Evolutionary conservation across 768 basidiomycete species (phyloP).

Genomic region (Tricholoma matsutake): DNA sequence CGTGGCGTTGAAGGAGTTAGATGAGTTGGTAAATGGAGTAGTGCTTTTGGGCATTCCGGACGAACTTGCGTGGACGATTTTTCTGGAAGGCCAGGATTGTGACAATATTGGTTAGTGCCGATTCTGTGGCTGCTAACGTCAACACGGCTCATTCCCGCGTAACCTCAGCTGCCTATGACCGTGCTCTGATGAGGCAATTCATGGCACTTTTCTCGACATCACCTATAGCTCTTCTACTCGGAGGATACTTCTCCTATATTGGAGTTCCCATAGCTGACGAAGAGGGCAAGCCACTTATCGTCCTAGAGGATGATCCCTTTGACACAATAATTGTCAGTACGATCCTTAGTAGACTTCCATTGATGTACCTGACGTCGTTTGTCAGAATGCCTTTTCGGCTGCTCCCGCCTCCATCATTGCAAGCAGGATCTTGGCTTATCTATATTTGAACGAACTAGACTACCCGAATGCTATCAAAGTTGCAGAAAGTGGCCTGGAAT

Average conservation of each 20-base stretch:
- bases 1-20: constrained; percentile 55
- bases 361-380: constrained; percentile 4
- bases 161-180: constrained; percentile 59
- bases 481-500: constrained; percentile 66
- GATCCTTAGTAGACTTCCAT: neutral
- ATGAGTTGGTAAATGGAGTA: constrained; percentile 70
- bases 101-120: constrained; percentile 56
- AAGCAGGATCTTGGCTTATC: constrained; percentile 59
- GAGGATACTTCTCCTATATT: constrained; percentile 66
- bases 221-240: constrained; percentile 53
- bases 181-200: constrained; percentile 54
- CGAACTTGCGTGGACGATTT: constrained; percentile 78
- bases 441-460: constrained; percentile 69
- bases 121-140: constrained; percentile 2
- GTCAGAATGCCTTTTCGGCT: constrained; percentile 51
- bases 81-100: constrained; percentile 71
- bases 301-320: constrained; percentile 51
- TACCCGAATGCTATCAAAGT: constrained; percentile 69
- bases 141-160: neutral
- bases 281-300: constrained; percentile 41
- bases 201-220: constrained; percentile 61
- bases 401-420: constrained; percentile 61
- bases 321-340: constrained; percentile 60
- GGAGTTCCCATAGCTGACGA: constrained; percentile 38
- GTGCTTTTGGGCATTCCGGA: constrained; percentile 75